phyloP scores from a whole-genome alignment of 2,329 filamentous ascomycete species.

The Ambrosiella cleistominuta region DNA sequence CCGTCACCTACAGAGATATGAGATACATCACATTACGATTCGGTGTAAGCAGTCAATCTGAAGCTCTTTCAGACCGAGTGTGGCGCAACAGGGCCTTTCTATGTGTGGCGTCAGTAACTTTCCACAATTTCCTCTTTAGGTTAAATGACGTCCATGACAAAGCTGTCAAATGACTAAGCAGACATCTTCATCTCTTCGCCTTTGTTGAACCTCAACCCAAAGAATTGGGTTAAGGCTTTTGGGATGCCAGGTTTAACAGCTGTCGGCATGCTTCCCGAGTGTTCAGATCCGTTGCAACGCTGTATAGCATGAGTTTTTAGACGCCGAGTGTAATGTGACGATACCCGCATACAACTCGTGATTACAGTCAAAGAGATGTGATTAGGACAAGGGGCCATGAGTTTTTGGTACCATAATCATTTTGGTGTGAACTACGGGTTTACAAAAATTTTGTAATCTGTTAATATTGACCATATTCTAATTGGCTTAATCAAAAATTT shows the following conservation, averaged over 20 bases:
- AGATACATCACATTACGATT: too few relatives aligned
- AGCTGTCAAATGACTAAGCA: too few relatives aligned
- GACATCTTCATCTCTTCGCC: too few relatives aligned
- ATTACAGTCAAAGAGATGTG: neutral
- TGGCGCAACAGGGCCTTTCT: too few relatives aligned
- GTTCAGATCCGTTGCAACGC: neutral
- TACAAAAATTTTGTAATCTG: neutral
- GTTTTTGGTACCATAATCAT: neutral
- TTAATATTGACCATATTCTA: neutral
- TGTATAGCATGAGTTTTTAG: neutral
- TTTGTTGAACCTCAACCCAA: too few relatives aligned
- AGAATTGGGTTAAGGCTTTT: too few relatives aligned
- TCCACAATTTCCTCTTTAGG: too few relatives aligned
- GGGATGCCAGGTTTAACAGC: neutral
- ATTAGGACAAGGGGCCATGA: neutral
- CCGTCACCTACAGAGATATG: too few relatives aligned
- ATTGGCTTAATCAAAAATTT: neutral
- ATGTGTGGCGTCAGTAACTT: too few relatives aligned
- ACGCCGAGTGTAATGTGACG: neutral
- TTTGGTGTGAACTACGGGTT: neutral
- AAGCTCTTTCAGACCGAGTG: too few relatives aligned
- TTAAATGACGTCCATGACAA: too few relatives aligned
- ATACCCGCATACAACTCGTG: neutral
- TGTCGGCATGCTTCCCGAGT: neutral
- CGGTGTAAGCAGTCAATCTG: too few relatives aligned